phyloP scores from a whole-genome alignment of 2,329 filamentous ascomycete genomes.

The Trichoderma koningiopsis region DNA sequence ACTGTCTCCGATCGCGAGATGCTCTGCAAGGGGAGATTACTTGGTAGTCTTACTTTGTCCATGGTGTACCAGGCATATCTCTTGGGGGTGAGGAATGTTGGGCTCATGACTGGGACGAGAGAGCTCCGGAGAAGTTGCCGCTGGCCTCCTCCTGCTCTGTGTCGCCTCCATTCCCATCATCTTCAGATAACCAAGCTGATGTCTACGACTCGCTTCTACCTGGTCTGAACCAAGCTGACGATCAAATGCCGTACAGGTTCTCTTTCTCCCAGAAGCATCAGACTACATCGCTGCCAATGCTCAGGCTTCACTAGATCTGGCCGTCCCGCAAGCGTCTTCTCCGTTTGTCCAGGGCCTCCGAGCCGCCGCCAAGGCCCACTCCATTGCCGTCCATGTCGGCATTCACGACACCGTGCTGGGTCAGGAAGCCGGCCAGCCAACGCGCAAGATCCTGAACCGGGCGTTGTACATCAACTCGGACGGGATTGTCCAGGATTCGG shows the following conservation, averaged over 20 bases:
- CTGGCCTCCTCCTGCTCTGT: background rate
- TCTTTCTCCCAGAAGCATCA: conserved; percentile 90
- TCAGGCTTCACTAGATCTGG: conserved; percentile 70
- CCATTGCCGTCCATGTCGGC: conserved; percentile 78
- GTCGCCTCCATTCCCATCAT: background rate
- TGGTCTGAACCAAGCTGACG: conserved; percentile 14
- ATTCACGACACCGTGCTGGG: conserved; percentile 68
- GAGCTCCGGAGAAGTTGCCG: background rate
- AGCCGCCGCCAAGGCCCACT: conserved; percentile 63
- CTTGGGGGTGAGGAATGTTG: background rate
- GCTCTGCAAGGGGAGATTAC: background rate
- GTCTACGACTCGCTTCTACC: background rate
- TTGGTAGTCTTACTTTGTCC: background rate
- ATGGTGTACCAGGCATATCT: background rate
- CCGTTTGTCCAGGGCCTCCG: conserved; percentile 78
- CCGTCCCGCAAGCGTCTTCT: conserved; percentile 63
- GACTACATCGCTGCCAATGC: conserved; percentile 80
- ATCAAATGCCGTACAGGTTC: conserved; percentile 51
- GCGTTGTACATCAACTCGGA: conserved; percentile 53
- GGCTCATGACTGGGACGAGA: background rate
- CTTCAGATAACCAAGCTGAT: background rate
- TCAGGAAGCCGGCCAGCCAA: conserved; percentile 19
- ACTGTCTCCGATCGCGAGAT: conserved; percentile 16
- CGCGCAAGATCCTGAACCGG: conserved; percentile 51
- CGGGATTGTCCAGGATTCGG: conserved; percentile 46